Evolutionary conservation across 495 filamentous ascomycete species (phyloP).

Genomic region (Neurospora sp.): DNA sequence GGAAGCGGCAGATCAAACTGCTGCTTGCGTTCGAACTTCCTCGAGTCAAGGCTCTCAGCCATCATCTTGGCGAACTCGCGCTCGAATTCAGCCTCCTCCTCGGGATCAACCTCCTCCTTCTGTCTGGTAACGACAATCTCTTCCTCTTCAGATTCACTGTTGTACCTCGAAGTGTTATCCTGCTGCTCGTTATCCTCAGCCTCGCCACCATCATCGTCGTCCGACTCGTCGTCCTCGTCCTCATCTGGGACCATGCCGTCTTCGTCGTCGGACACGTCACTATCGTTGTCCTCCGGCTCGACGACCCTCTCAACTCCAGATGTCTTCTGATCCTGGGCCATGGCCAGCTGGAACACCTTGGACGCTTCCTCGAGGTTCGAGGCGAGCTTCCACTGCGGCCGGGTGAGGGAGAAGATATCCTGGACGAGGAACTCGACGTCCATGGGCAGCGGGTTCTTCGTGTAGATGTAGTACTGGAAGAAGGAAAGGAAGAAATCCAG

Average conservation of each 20-base stretch:
- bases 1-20: conserved; percentile 91
- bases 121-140: conserved; percentile 82
- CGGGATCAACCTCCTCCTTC: conserved; percentile 85
- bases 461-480: conserved; percentile 93
- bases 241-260: conserved; percentile 36
- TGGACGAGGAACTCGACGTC: conserved; percentile 96
- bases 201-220: conserved; percentile 37
- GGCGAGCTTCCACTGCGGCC: conserved; percentile 86
- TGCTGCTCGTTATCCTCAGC: conserved; percentile 36
- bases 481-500: conserved; percentile 97
- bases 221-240: conserved; percentile 34
- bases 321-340: conserved; percentile 78
- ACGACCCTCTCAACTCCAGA: conserved; percentile 53
- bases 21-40: conserved; percentile 88
- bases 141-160: conserved; percentile 63
- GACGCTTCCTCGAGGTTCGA: conserved; percentile 74
- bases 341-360: conserved; percentile 73
- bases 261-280: conserved; percentile 56
- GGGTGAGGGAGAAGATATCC: conserved; percentile 72
- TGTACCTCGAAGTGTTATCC: conserved; percentile 32
- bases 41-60: conserved; percentile 87
- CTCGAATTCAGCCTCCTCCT: conserved; percentile 94
- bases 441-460: conserved; percentile 91
- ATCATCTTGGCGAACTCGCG: conserved; percentile 98
- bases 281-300: conserved; percentile 62